Evolutionary conservation across 768 basidiomycete genomes (phyloP), one percentile per base, ranked within the genome.

Genomic region (Panus rudis): DNA sequence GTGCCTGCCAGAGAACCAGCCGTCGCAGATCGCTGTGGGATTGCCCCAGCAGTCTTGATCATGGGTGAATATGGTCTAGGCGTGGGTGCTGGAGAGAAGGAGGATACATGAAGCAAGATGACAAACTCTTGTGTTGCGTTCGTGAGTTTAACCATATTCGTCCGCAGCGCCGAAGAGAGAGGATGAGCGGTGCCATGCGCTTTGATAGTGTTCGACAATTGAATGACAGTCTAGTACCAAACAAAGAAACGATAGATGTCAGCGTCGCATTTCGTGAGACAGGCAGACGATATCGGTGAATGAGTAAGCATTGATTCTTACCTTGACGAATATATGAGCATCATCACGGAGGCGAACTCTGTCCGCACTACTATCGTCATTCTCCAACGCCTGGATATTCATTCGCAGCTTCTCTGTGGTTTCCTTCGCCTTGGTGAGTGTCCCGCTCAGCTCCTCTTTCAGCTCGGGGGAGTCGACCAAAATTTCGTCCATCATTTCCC

Each of bases 71-170:
- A 77, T 11, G 82, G 69, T 28, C 78, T 69, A 30, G 66, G 64
- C 7, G 74, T 72, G 13, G 75, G 59, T 3, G 74, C 63, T 8
- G 81, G 76, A 32, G 88, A 77, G 51, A 87, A 79, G 0, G 85
- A 88, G 6, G 91, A 90, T 37, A 91, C 83, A 55, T 90, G 87
- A 14, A 93, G 67, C 37, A 94, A 69, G 51, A 90, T 87, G 38
- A 87, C 81, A 53, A 92, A 85, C 59, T 89, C 89, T 61, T 93
- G 82, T 10, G 91, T 90, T 11, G 82, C 76, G 53, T 87, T 84
- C 17, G 84, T 87, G 44, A 96, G 71, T 49, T 76, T 75, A 30
- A 82, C 76, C 68, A 91, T 80, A 55, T 81, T 79, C 42, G 68
- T 73, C 46, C 86, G 77, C 32, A 93, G 68, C 25, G 70, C 62